Evolutionary conservation across 768 basidiomycete species (phyloP), one percentile per base, ranked within the genome.

Genomic region (Roridomyces roridus): DNA sequence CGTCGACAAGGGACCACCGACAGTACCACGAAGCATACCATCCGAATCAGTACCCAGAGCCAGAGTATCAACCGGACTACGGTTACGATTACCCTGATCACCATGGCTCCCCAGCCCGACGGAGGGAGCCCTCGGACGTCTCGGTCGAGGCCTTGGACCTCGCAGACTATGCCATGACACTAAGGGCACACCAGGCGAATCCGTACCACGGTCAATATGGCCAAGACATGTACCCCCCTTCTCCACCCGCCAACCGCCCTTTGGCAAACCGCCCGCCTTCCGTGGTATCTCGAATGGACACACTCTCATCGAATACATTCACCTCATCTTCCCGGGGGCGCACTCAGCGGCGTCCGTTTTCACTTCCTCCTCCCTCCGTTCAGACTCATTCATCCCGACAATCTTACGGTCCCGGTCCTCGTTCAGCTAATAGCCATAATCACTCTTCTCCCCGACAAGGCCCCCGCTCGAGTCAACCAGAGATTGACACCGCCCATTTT

Each of bases 131-230:
- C 5, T 86, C 87, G 6, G 88, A 89, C 55, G 80, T 78, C 24
- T 88, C 86, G 51, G 80, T 89, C 1, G 87, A 89, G 66, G 87
- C 87, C 3, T 78, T 89, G 51, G 88, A 91, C 71, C 77, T 91
- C 21, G 87, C 87, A 28, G 88, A 89, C 68, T 91, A 89, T 70
- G 77, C 86, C 7, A 72, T 68, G 57, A 83, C 83, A 18, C 75
- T 87, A 21, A 72, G 75, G 36, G 49, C 71, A 29, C 69, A 77
- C 56, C 71, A 71, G 65, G 61, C 67, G 42, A 62, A 70, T 48
- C 37, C 63, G 55, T 59, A 57, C 48, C 36, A 65, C 15, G 51
- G 58, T 6, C 50, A 46, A 18, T 55, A 54, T 18, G 55, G 65
- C 17, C 57, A 61, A 3, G 68, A 73, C 48, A 67, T 68, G 28